Evolutionary conservation across 768 basidiomycete species (phyloP).

Genomic region (Pleurotus salmoneostramineus): DNA sequence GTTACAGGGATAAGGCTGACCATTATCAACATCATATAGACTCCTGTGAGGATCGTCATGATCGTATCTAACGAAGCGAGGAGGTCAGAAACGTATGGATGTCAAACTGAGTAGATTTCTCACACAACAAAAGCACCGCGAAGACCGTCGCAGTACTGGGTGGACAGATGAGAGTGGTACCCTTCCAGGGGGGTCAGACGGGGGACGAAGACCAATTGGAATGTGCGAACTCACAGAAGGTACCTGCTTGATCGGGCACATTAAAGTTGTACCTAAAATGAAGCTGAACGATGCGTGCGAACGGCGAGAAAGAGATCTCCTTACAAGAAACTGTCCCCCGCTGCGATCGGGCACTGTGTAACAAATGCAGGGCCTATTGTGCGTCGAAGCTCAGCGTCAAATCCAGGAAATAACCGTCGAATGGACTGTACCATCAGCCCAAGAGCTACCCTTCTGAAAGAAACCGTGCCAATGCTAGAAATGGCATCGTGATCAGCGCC

Average conservation of each 20-base stretch:
- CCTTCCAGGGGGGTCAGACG: too few species aligned
- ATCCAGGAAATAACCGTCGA: not conserved
- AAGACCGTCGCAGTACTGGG: constrained; percentile 38
- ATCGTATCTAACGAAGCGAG: constrained; percentile 29
- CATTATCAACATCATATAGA: constrained; percentile 21
- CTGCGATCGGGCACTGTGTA: constrained; percentile 47
- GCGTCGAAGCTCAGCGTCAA: not conserved
- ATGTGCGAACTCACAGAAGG: constrained; percentile 19
- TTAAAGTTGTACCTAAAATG: constrained; percentile 29
- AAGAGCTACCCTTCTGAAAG: constrained; percentile 31
- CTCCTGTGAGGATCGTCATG: constrained; percentile 23
- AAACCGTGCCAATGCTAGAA: constrained; percentile 44
- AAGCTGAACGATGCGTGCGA: too few species aligned
- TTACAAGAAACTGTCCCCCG: constrained; percentile 33
- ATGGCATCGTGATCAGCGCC: not conserved
- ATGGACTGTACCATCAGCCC: constrained; percentile 27
- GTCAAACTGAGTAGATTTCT: not conserved
- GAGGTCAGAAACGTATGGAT: constrained; percentile 13
- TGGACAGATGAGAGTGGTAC: constrained; percentile 34
- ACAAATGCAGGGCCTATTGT: constrained; percentile 15
- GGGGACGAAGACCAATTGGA: not conserved
- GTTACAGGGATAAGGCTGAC: not conserved
- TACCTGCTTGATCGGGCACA: constrained; percentile 22
- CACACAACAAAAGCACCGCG: not conserved
- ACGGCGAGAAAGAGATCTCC: not conserved